Evolutionary conservation across 768 basidiomycete genomes (phyloP).

Genomic region (Mycena maculata): DNA sequence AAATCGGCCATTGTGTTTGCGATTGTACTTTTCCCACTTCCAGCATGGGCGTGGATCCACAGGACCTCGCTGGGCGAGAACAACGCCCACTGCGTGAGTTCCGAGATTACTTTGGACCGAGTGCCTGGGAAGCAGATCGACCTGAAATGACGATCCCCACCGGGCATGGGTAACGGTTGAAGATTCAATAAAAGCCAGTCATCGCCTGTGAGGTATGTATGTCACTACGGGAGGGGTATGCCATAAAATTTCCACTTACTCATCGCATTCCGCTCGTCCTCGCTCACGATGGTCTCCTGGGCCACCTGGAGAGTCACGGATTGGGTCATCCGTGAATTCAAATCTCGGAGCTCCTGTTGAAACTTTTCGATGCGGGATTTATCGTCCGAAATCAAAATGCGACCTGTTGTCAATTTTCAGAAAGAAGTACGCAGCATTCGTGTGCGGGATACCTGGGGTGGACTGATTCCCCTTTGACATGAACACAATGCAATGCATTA

Average conservation of each 20-base stretch:
- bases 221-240: too few relatives aligned
- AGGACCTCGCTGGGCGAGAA: background rate
- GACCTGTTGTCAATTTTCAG: background rate
- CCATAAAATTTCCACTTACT: background rate
- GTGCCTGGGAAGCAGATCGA: conserved; percentile 1
- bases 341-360: background rate
- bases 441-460: background rate
- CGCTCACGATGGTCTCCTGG: background rate
- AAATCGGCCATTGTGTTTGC: conserved; percentile 49
- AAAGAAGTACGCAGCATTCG: background rate
- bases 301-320: background rate
- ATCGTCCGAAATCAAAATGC: background rate
- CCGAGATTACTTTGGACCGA: background rate
- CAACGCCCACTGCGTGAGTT: conserved; percentile 11
- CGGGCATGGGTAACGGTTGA: background rate
- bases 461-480: background rate
- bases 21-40: conserved; percentile 49
- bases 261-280: background rate
- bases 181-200: background rate
- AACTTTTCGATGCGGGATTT: background rate
- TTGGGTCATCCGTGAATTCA: background rate
- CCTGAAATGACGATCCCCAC: background rate
- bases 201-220: background rate
- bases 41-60: conserved; percentile 13
- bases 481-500: background rate